Conservation (phyloP, 2,329 filamentous ascomycete species). For the Xylaria polymorpha region DNA sequence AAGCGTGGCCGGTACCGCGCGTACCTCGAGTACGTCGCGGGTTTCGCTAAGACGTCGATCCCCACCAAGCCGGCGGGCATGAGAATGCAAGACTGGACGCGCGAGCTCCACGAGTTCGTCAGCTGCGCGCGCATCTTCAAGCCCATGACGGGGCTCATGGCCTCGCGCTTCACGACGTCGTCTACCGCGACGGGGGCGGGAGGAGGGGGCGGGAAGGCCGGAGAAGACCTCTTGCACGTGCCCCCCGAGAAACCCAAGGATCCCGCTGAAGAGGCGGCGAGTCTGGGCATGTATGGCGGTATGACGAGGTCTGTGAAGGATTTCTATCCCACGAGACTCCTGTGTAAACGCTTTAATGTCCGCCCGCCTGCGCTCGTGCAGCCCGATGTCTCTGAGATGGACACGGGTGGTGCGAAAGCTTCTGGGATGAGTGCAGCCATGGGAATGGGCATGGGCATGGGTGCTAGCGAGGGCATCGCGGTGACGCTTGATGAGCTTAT, state of each 20-base stretch:
- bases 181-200: conserved; percentile 43
- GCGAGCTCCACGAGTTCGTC: conserved; percentile 81
- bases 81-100: conserved; percentile 78
- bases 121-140: conserved; percentile 80
- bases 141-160: conserved; percentile 92
- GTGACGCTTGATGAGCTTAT: conserved; percentile 51
- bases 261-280: conserved; percentile 86
- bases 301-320: conserved; percentile 79
- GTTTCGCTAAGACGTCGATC: conserved; percentile 57
- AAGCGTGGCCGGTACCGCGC: conserved; percentile 84
- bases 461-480: conserved; percentile 36
- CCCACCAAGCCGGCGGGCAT: conserved; percentile 53
- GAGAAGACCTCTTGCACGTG: conserved; percentile 54
- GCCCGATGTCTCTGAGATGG: conserved; percentile 56
- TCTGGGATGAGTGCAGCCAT: neutral
- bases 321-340: conserved; percentile 82
- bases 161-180: conserved; percentile 85
- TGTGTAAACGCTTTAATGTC: conserved; percentile 98
- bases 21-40: conserved; percentile 83
- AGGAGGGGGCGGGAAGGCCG: conserved; percentile 32
- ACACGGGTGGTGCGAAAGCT: conserved; percentile 40
- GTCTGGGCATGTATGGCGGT: conserved; percentile 89
- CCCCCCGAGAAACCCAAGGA: conserved; percentile 71
- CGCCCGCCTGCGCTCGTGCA: conserved; percentile 76
- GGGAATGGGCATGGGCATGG: conserved; percentile 25